Conservation (phyloP, 2,329 filamentous ascomycete genomes). For the Hypomyces perniciosus region DNA sequence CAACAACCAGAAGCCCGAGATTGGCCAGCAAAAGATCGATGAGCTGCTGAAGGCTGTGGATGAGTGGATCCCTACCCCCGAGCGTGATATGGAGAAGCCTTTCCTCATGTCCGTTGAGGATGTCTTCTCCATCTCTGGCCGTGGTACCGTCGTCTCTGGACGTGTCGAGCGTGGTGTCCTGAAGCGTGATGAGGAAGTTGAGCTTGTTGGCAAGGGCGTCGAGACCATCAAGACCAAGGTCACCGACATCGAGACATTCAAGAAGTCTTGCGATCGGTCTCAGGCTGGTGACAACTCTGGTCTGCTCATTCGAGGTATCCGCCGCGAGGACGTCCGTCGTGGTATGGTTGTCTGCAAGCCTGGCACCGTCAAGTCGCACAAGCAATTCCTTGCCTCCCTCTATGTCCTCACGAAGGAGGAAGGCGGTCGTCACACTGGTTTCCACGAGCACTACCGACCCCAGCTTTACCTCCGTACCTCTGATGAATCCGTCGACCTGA, state of each 20-base stretch:
- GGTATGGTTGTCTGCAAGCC: slow-evolving; percentile 92
- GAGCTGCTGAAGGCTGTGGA: slow-evolving; percentile 88
- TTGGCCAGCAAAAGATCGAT: slow-evolving; percentile 83
- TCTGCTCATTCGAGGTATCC: slow-evolving; percentile 89
- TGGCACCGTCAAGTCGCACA: slow-evolving; percentile 77
- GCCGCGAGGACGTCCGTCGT: slow-evolving; percentile 88
- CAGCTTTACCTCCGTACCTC: slow-evolving; percentile 95
- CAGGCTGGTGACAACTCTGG: slow-evolving; percentile 97
- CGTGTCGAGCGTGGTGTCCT: slow-evolving; percentile 93
- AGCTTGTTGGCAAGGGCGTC: slow-evolving; percentile 82
- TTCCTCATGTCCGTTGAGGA: slow-evolving; percentile 99
- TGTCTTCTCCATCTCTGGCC: slow-evolving; percentile 82
- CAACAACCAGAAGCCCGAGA: slow-evolving; percentile 78
- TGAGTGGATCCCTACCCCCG: slow-evolving; percentile 90
- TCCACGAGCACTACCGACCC: slow-evolving; percentile 92
- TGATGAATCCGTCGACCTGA: slow-evolving; percentile 70
- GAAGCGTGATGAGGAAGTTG: slow-evolving; percentile 91
- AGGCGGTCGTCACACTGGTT: slow-evolving; percentile 93
- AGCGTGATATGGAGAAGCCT: slow-evolving; percentile 93
- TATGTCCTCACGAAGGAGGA: slow-evolving; percentile 98
- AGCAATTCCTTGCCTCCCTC: slow-evolving; percentile 89
- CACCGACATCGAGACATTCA: slow-evolving; percentile 99
- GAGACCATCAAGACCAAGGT: slow-evolving; percentile 95
- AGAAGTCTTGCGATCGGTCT: slow-evolving; percentile 98
- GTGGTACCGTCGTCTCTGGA: slow-evolving; percentile 93